Conservation (phyloP, 75 land plant species). For the Larix kaempferi region DNA sequence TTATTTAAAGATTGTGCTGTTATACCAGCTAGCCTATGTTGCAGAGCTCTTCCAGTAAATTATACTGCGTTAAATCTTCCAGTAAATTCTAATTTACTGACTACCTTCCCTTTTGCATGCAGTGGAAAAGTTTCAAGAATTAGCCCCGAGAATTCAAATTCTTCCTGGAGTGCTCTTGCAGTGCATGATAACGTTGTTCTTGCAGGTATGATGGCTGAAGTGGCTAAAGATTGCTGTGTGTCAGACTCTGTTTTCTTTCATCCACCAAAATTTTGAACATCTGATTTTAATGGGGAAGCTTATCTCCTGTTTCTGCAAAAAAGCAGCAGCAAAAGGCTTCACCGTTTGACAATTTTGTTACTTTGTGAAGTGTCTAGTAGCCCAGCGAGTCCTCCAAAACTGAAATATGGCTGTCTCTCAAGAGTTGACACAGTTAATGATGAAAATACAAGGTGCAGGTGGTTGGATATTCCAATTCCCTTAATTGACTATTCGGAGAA, state of each 20-base stretch:
- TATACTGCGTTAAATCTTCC: background rate
- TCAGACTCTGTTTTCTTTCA: background rate
- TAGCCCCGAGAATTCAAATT: slow-evolving; percentile 54
- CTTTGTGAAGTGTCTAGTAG: slow-evolving; percentile 52
- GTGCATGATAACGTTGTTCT: slow-evolving; percentile 63
- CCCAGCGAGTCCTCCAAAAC: slow-evolving; percentile 54
- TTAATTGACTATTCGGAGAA: slow-evolving; percentile 45
- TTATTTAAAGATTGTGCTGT: background rate
- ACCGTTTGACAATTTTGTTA: background rate
- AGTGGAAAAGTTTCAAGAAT: slow-evolving; percentile 63
- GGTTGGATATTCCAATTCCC: slow-evolving; percentile 68
- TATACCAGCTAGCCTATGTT: slow-evolving; percentile 1
- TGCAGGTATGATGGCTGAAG: slow-evolving; percentile 57
- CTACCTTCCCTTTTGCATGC: slow-evolving; percentile 12
- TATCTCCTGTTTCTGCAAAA: background rate
- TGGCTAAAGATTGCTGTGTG: background rate
- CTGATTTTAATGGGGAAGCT: background rate
- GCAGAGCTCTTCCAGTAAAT: background rate
- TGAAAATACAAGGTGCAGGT: slow-evolving; percentile 39
- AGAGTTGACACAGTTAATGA: slow-evolving; percentile 7
- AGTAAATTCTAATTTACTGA: background rate
- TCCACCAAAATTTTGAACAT: background rate
- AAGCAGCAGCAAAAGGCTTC: background rate
- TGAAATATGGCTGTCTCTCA: slow-evolving; percentile 54
- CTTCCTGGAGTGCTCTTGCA: slow-evolving; percentile 84